phyloP scores from a whole-genome alignment of 768 basidiomycete species.

The Boletellus emodensis region DNA sequence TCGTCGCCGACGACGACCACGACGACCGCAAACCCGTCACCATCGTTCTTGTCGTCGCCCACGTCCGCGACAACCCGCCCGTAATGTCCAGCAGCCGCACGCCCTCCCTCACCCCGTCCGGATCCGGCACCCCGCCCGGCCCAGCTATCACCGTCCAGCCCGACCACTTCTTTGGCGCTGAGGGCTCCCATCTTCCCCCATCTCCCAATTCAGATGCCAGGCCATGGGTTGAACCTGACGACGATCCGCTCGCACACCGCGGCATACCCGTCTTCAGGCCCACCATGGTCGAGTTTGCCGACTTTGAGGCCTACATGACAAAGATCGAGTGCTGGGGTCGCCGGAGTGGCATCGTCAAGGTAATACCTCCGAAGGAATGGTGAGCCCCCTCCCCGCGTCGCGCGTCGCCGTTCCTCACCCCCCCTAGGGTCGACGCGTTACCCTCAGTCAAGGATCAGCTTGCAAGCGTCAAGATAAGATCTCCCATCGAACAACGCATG shows the following conservation, averaged over 20 bases:
- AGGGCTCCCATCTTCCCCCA: conserved; percentile 42
- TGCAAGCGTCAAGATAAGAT: conserved; percentile 69
- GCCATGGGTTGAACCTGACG: conserved; percentile 69
- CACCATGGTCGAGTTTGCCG: conserved; percentile 83
- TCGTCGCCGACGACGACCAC: conserved; percentile 10
- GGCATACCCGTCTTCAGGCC: conserved; percentile 98
- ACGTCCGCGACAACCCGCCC: background rate
- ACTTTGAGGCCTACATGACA: conserved; percentile 90
- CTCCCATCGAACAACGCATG: conserved; percentile 94
- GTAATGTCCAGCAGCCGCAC: conserved; percentile 26
- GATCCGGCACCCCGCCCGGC: conserved; percentile 43
- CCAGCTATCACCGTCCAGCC: conserved; percentile 60
- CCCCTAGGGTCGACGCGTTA: conserved; percentile 61
- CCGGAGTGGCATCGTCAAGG: conserved; percentile 90
- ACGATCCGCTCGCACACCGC: conserved; percentile 75
- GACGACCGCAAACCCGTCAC: background rate
- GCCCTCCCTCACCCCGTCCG: conserved; percentile 36
- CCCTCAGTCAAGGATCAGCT: conserved; percentile 73
- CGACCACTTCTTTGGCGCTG: conserved; percentile 77
- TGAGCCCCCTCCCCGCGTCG: conserved; percentile 36
- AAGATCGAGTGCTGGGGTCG: conserved; percentile 87
- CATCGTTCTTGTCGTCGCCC: background rate
- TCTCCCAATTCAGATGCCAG: conserved; percentile 63
- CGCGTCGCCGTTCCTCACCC: conserved; percentile 12
- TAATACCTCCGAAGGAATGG: conserved; percentile 96